Evolutionary conservation across 805 yeast genomes (phyloP), one percentile per base, ranked within the genome.

Genomic region (Metschnikowia amazonensis): DNA sequence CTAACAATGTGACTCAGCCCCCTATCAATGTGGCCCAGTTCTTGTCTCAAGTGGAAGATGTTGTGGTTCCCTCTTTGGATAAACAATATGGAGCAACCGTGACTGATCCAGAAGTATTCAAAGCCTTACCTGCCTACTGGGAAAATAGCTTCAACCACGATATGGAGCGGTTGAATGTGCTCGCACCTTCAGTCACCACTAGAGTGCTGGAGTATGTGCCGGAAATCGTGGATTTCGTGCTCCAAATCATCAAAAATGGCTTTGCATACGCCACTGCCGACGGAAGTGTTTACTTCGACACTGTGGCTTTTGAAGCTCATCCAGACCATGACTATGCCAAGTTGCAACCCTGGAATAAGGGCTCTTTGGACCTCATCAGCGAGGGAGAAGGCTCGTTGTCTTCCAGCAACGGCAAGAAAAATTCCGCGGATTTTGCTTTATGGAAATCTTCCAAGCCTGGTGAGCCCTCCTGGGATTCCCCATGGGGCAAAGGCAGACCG

Each of bases 391-490:
- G 99, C 25, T 83, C 95, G 8, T 72, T 92, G 43, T 45, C 71
- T 57, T 67, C 75, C 10, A 35, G 45, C 29, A 72, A 72, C 34
- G 81, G 84, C 20, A 92, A 94, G 67, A 77, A 74, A 56, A 82
- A 81, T 45, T 66, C 85, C 2, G 85, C 87, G 18, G 99, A 94
- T 65, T 94, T 94, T 67, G 99, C 99, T 1, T 75, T 94, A 29
- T 94, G 99, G 99, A 94, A 94, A 64, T 81, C 90, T 0, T 86
- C 96, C 6, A 94, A 94, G 63, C 92, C 96, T 6, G 99, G 99
- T 57, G 99, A 94, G 69, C 99, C 99, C 20, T 78, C 81, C 39
- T 94, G 98, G 98, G 79, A 75, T 5, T 88, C 97, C 2, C 90
- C 92, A 23, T 94, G 98, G 98, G 99, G 99, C 21, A 74, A 74